Evolutionary conservation across 148 eudicot species (phyloP).

Genomic region (Persicaria maculosa): DNA sequence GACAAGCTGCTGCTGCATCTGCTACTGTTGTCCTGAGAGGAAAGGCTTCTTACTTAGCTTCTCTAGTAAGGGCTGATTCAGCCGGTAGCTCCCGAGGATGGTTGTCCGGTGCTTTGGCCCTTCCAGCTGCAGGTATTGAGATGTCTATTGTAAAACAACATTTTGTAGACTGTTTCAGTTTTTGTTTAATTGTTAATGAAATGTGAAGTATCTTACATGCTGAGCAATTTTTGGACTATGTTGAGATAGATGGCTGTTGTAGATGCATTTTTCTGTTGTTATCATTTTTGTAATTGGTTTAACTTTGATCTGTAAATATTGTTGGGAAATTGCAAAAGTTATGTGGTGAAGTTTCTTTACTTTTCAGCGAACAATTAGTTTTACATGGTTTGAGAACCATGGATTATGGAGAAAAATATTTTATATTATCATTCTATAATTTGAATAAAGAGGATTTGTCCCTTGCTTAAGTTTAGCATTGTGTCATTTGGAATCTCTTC

Average conservation of each 20-base stretch:
- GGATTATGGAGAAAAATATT: neutral
- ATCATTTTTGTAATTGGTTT: neutral
- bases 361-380: neutral
- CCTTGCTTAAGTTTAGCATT: conserved; percentile 26
- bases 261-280: neutral
- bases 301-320: neutral
- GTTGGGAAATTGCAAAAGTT: neutral
- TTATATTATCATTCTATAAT: neutral
- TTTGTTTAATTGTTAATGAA: neutral
- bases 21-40: conserved; percentile 68
- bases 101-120: conserved; percentile 66
- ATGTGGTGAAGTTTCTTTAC: neutral
- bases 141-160: neutral
- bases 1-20: conserved; percentile 54
- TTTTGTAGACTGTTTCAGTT: neutral
- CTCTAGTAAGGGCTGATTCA: conserved; percentile 38
- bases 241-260: neutral
- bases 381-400: neutral
- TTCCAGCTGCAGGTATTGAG: conserved; percentile 79
- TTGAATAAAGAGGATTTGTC: conserved; percentile 26
- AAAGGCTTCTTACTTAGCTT: conserved; percentile 43
- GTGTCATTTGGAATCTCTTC: conserved; percentile 29
- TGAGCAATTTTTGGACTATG: neutral
- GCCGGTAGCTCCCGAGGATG: conserved; percentile 46
- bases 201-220: neutral